These are phyloP conservation scores for Aotearoamyces nothofagi DNA, from an alignment of 2,329 filamentous ascomycete species.

Conservation along the genomic window DNA sequence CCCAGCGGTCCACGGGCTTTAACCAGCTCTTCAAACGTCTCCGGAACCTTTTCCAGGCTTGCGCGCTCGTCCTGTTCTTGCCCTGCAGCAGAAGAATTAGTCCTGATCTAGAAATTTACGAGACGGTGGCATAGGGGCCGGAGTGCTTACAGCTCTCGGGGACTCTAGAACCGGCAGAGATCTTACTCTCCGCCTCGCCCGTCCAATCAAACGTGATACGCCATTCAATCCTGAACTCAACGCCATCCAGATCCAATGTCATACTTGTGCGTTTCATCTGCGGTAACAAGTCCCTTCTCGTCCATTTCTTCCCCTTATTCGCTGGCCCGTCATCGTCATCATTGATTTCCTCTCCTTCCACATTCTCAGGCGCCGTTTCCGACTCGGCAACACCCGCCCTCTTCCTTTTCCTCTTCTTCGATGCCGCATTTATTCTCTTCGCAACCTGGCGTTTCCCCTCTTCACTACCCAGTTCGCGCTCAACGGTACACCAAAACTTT, in stretches of 20 bases:
- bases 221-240: conserved; percentile 38
- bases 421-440: conserved; percentile 6
- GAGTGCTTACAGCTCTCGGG: conserved; percentile 46
- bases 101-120: too few relatives aligned
- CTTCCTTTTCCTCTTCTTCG: conserved; percentile 9
- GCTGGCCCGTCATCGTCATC: too few relatives aligned
- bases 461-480: conserved; percentile 27
- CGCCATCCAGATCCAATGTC: conserved; percentile 18
- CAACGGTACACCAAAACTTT: conserved; percentile 42
- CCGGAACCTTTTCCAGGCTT: conserved; percentile 40
- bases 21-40: conserved; percentile 44
- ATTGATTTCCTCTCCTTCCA: conserved; percentile 7
- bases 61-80: conserved; percentile 38
- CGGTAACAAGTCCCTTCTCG: conserved; percentile 32
- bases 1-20: conserved; percentile 37
- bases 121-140: background rate
- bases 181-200: conserved; percentile 47
- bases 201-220: conserved; percentile 56
- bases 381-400: conserved; percentile 14
- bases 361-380: conserved; percentile 18
- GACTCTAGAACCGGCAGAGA: conserved; percentile 37
- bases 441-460: conserved; percentile 13
- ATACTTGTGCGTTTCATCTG: conserved; percentile 35
- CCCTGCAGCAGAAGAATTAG: conserved; percentile 30
- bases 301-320: conserved; percentile 14